Evolutionary conservation across 1,139 yeast genomes (phyloP).

Genomic region (Yamadazyma triangularis): DNA sequence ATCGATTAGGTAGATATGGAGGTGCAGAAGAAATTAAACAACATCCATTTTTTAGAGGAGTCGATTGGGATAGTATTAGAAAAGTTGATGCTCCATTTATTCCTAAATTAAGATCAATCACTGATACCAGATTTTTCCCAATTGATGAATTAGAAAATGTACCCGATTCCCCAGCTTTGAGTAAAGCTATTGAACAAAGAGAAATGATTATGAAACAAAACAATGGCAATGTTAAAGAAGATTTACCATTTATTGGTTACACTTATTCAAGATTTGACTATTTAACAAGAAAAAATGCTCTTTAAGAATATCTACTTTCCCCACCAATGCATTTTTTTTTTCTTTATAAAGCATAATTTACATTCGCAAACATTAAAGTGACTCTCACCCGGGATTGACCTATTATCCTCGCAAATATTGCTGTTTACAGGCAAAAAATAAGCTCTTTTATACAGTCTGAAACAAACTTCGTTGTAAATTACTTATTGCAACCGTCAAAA

Average conservation of each 20-base stretch:
- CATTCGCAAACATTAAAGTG: no score
- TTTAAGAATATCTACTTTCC: no score
- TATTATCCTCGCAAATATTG: no score
- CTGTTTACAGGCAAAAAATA: no score
- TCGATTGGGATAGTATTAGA: slow-evolving; percentile 92
- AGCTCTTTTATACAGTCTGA: no score
- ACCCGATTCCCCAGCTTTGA: slow-evolving; percentile 87
- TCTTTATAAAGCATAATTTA: no score
- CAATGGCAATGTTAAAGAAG: slow-evolving; percentile 59
- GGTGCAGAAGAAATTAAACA: slow-evolving; percentile 91
- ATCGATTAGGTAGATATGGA: slow-evolving; percentile 84
- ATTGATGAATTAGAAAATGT: slow-evolving; percentile 94
- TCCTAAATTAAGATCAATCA: slow-evolving; percentile 57
- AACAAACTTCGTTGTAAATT: no score
- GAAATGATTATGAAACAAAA: slow-evolving; percentile 32
- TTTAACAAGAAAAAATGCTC: slow-evolving; percentile 80
- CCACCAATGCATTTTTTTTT: no score
- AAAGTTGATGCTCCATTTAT: slow-evolving; percentile 95
- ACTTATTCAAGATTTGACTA: slow-evolving; percentile 93
- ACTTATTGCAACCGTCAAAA: no score
- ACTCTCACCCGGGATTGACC: no score
- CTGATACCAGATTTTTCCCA: slow-evolving; percentile 97
- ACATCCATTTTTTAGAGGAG: slow-evolving; percentile 94
- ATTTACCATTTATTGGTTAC: slow-evolving; percentile 94
- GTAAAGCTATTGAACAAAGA: slow-evolving; percentile 62